phyloP scores from a whole-genome alignment of 2,329 filamentous ascomycete genomes.

The Ceratocystis cubensis region DNA sequence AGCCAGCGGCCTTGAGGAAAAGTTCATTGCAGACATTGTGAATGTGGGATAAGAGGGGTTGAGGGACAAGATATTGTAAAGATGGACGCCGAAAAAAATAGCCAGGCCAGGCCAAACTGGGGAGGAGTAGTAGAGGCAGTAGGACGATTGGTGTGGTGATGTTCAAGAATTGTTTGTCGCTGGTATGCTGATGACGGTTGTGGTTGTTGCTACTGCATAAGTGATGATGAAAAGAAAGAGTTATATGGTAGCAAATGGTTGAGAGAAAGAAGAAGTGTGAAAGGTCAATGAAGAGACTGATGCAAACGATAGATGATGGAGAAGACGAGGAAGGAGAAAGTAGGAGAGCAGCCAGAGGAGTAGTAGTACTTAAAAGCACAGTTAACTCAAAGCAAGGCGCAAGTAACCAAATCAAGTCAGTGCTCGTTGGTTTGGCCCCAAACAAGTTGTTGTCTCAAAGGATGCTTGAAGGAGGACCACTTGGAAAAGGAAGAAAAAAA shows the following conservation, averaged over 20 bases:
- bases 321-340: background rate
- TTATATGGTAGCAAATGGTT: background rate
- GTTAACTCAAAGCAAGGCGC: background rate
- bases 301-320: background rate
- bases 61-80: background rate
- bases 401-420: background rate
- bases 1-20: conserved; percentile 12
- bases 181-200: background rate
- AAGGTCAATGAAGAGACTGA: conserved; percentile 1
- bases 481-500: background rate
- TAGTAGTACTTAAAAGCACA: background rate
- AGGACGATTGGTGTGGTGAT: background rate
- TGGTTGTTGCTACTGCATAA: background rate
- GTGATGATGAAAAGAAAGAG: conserved; percentile 6
- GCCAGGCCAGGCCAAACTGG: background rate
- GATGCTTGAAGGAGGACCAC: background rate
- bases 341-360: background rate
- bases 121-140: background rate
- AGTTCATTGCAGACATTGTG: conserved; percentile 11
- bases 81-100: background rate
- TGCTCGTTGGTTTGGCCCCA: background rate
- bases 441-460: background rate
- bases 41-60: background rate
- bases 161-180: background rate
- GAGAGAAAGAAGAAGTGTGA: background rate